These are phyloP conservation scores for Mycena indigotica DNA, from an alignment of 768 basidiomycete genomes.

Conservation along the genomic window DNA sequence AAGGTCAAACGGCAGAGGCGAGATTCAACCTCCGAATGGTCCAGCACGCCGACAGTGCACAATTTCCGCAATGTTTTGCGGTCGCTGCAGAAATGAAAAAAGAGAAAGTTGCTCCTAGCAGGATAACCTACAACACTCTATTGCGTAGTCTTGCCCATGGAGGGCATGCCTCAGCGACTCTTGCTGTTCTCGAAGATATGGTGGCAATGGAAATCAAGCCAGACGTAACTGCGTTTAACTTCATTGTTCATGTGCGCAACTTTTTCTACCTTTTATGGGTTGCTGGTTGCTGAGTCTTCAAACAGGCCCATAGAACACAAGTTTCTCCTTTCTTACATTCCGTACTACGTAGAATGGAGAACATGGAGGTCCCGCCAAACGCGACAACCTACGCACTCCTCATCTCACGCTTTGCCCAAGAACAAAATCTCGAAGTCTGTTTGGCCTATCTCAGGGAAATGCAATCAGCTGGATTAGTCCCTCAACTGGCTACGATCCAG, in stretches of 20 bases:
- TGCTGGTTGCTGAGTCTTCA: conserved; percentile 17
- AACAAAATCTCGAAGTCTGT: conserved; percentile 65
- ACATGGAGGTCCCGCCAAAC: conserved; percentile 50
- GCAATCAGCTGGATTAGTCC: conserved; percentile 51
- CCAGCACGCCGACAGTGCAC: conserved; percentile 31
- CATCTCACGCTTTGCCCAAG: conserved; percentile 47
- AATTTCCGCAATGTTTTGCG: conserved; percentile 43
- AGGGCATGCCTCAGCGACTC: conserved; percentile 51
- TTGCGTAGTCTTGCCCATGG: conserved; percentile 50
- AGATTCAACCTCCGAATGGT: conserved; percentile 36
- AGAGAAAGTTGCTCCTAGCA: conserved; percentile 52
- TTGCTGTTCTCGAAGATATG: conserved; percentile 76
- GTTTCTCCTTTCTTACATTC: conserved; percentile 46
- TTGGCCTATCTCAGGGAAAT: conserved; percentile 64
- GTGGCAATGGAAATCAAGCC: conserved; percentile 48
- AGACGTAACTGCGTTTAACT: conserved; percentile 54
- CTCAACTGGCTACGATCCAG: conserved; percentile 52
- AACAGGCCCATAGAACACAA: conserved; percentile 49
- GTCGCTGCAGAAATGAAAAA: conserved; percentile 61
- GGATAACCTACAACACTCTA: conserved; percentile 58
- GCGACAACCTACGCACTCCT: conserved; percentile 55
- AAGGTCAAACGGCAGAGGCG: conserved; percentile 22
- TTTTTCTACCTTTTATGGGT: background rate
- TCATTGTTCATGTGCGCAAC: conserved; percentile 57
- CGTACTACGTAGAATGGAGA: conserved; percentile 58